phyloP scores from a whole-genome alignment of 2,329 filamentous ascomycete species.

The Piedraia hortae region DNA sequence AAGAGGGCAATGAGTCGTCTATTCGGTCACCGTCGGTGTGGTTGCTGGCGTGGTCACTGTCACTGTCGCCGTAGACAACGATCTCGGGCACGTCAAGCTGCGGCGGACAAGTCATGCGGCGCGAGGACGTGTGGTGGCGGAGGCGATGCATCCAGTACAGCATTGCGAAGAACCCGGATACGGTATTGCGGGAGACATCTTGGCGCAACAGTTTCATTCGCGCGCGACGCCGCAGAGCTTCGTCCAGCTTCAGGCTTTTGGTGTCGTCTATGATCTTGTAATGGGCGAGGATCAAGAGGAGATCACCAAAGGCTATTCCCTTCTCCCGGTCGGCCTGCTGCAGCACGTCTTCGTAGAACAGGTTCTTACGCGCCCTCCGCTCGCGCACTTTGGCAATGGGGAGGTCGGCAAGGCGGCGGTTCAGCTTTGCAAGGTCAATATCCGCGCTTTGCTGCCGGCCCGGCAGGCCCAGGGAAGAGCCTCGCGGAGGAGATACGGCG shows the following conservation, averaged over 20 bases:
- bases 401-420: slow-evolving; percentile 41
- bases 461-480: slow-evolving; percentile 1
- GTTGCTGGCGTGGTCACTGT: too few species aligned
- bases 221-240: slow-evolving; percentile 73
- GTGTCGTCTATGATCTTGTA: slow-evolving; percentile 98
- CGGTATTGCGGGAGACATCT: slow-evolving; percentile 66
- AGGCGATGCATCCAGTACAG: slow-evolving; percentile 69
- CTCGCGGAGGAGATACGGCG: slow-evolving; percentile 19
- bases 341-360: slow-evolving; percentile 93
- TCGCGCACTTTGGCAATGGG: slow-evolving; percentile 48
- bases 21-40: too few species aligned
- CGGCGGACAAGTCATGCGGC: slow-evolving; percentile 54
- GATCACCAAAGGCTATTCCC: slow-evolving; percentile 73
- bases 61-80: slow-evolving; percentile 35
- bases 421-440: slow-evolving; percentile 51
- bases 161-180: slow-evolving; percentile 88
- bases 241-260: slow-evolving; percentile 82
- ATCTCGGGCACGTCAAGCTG: slow-evolving; percentile 51
- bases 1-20: too few species aligned
- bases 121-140: slow-evolving; percentile 43
- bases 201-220: slow-evolving; percentile 85
- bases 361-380: slow-evolving; percentile 54
- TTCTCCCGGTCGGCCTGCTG: slow-evolving; percentile 72
- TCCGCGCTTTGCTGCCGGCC: slow-evolving; percentile 7
- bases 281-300: slow-evolving; percentile 86